Conservation (phyloP, 768 basidiomycete genomes). For the Artomyces pyxidatus region DNA sequence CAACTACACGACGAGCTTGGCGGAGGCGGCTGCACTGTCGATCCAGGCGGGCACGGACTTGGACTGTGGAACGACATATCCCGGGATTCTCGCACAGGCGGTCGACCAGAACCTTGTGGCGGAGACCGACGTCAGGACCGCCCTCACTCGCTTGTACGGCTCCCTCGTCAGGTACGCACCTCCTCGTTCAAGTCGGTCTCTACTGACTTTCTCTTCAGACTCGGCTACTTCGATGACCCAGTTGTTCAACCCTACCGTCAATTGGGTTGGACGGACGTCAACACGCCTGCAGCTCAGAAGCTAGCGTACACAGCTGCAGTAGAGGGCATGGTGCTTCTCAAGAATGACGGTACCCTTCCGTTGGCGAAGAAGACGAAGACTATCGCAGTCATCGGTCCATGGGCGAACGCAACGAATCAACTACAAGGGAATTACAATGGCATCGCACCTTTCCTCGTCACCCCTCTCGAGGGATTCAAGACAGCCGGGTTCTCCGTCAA, state of each 20-base stretch:
- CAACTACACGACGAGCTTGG: conserved; percentile 35
- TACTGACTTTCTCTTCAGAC: conserved; percentile 22
- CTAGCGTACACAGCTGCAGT: conserved; percentile 44
- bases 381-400: conserved; percentile 53
- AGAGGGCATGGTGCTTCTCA: conserved; percentile 50
- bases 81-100: conserved; percentile 36
- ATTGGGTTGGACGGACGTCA: conserved; percentile 39
- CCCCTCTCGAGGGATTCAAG: conserved; percentile 40
- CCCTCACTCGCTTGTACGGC: conserved; percentile 40
- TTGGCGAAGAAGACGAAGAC: conserved; percentile 36
- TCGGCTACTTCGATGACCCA: conserved; percentile 50
- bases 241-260: conserved; percentile 42
- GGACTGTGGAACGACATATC: conserved; percentile 45
- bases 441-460: conserved; percentile 45
- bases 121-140: conserved; percentile 33
- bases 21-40: conserved; percentile 41
- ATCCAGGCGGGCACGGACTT: conserved; percentile 46
- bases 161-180: conserved; percentile 41
- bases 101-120: conserved; percentile 40
- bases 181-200: not conserved
- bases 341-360: conserved; percentile 56
- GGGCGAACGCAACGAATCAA: conserved; percentile 44
- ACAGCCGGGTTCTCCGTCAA: conserved; percentile 39
- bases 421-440: conserved; percentile 56
- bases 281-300: conserved; percentile 36